Conservation (phyloP, 176 grass and related monocot species). For the Carex cristatella region DNA sequence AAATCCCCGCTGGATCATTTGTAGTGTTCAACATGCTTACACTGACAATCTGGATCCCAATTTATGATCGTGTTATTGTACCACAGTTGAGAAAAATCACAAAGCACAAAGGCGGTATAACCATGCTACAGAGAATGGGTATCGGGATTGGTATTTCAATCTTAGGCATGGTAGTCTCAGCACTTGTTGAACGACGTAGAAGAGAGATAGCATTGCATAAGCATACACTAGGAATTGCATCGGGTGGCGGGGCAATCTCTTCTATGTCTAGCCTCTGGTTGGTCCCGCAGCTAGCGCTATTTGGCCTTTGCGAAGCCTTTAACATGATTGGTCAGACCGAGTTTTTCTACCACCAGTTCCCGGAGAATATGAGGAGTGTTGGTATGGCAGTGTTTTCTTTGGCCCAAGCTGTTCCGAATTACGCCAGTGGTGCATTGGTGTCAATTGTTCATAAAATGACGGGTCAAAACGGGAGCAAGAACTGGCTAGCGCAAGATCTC, state of each 20-base stretch:
- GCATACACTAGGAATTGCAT: background rate
- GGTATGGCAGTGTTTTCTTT: constrained; percentile 42
- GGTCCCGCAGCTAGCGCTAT: constrained; percentile 43
- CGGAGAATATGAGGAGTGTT: constrained; percentile 65
- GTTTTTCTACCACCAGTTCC: constrained; percentile 66
- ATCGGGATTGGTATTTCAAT: constrained; percentile 30
- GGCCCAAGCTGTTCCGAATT: constrained; percentile 32
- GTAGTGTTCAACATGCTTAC: constrained; percentile 68
- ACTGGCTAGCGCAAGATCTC: constrained; percentile 48
- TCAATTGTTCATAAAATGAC: constrained; percentile 41
- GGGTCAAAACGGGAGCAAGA: background rate
- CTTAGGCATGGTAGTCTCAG: constrained; percentile 32
- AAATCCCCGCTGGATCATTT: constrained; percentile 51
- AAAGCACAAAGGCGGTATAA: constrained; percentile 29
- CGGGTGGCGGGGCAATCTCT: background rate
- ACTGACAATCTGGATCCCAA: constrained; percentile 45
- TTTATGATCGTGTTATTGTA: constrained; percentile 54
- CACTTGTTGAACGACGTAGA: constrained; percentile 34
- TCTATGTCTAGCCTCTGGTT: constrained; percentile 38
- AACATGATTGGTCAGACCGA: constrained; percentile 41
- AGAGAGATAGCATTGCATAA: constrained; percentile 4
- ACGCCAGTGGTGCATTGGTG: constrained; percentile 39
- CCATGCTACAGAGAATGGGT: constrained; percentile 36
- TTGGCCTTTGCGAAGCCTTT: constrained; percentile 46
- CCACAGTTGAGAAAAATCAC: constrained; percentile 36